These are phyloP conservation scores for Plectosphaerella sp. DNA, from an alignment of 2,329 filamentous ascomycete species.

Conservation along the genomic window DNA sequence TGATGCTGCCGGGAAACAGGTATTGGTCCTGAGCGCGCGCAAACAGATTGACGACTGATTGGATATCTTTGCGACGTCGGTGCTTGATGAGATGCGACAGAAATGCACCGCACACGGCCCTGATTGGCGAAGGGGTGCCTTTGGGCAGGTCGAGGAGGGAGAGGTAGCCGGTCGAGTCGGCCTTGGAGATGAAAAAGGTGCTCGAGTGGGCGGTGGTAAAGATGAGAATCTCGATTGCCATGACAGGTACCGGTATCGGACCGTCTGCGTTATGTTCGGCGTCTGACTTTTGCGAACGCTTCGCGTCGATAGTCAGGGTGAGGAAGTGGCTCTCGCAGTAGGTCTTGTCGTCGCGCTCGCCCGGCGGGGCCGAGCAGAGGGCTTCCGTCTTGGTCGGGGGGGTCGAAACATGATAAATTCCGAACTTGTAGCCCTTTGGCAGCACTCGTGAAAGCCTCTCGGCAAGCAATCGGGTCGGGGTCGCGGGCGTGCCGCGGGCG, in stretches of 20 bases:
- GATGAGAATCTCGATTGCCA: constrained; percentile 82
- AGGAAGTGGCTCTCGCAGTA: constrained; percentile 82
- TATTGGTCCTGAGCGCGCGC: constrained; percentile 91
- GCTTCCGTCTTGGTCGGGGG: constrained; percentile 70
- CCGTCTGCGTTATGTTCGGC: constrained; percentile 10
- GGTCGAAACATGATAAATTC: constrained; percentile 82
- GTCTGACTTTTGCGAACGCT: constrained; percentile 15
- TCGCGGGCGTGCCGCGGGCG: constrained; percentile 3
- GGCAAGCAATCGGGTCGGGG: constrained; percentile 23
- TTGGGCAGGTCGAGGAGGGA: constrained; percentile 59
- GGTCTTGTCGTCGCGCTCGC: constrained; percentile 68
- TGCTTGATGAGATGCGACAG: constrained; percentile 68
- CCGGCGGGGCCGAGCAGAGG: constrained; percentile 75
- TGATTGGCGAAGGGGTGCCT: constrained; percentile 67
- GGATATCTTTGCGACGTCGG: constrained; percentile 58
- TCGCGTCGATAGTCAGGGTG: constrained; percentile 41
- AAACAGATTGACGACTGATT: constrained; percentile 81
- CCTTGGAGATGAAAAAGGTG: constrained; percentile 93
- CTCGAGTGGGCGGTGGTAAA: constrained; percentile 78
- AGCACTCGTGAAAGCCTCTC: constrained; percentile 44
- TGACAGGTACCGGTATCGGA: constrained; percentile 58
- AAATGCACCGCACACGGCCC: constrained; percentile 70
- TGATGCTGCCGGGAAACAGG: constrained; percentile 85
- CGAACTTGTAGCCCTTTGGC: constrained; percentile 54
- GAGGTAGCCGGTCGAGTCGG: constrained; percentile 90